Conservation (phyloP, 139 green algal species). For the Volvox reticuliferus region DNA sequence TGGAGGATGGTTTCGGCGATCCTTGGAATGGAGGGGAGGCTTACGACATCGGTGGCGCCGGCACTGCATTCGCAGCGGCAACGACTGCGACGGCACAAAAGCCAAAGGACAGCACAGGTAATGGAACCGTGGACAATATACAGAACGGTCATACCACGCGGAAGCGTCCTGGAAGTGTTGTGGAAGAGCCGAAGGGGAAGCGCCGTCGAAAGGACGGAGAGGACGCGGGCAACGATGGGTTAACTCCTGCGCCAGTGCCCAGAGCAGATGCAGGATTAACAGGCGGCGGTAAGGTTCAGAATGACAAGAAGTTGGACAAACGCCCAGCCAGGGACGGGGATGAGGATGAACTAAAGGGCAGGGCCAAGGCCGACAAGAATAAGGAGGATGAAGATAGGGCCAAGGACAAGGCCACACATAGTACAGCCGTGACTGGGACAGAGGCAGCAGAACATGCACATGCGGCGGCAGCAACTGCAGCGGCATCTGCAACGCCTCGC, state of each 20-base stretch:
- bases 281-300: background rate
- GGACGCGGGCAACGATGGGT: background rate
- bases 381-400: background rate
- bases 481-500: too few species aligned
- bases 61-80: background rate
- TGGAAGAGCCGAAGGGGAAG: conserved; percentile 14
- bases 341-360: background rate
- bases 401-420: background rate
- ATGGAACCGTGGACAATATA: too few species aligned
- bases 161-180: background rate
- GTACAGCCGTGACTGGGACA: too few species aligned
- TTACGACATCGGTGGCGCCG: background rate
- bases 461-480: background rate
- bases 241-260: background rate
- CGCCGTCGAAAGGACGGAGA: background rate
- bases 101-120: background rate
- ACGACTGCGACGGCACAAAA: background rate
- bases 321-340: background rate
- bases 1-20: too few species aligned
- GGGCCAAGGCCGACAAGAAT: background rate
- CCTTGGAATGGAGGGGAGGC: too few species aligned
- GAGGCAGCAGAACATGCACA: too few species aligned
- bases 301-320: background rate
- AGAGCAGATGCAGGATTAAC: background rate
- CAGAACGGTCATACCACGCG: background rate